These are phyloP conservation scores for Botrytis squamosa DNA, from an alignment of 2,329 filamentous ascomycete genomes.

Conservation along the genomic window DNA sequence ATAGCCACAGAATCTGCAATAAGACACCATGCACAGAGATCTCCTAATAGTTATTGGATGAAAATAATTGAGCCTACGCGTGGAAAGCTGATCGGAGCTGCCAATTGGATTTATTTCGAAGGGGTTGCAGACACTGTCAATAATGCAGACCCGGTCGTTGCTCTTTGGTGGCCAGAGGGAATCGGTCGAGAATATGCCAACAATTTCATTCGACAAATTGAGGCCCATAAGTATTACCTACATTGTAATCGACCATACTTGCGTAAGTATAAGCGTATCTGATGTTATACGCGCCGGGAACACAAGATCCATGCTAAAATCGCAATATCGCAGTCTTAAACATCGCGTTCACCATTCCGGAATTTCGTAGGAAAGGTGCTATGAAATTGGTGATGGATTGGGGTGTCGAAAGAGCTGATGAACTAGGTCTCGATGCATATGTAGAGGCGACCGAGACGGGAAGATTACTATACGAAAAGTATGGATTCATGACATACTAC, in stretches of 20 bases:
- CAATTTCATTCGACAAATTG: background rate
- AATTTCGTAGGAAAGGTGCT: background rate
- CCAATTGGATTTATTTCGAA: background rate
- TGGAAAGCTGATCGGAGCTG: background rate
- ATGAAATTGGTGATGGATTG: constrained; percentile 8
- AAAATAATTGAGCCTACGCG: background rate
- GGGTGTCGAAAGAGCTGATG: background rate
- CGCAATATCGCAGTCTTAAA: background rate
- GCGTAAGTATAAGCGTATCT: background rate
- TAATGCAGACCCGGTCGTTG: background rate
- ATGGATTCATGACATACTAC: background rate
- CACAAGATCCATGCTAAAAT: background rate
- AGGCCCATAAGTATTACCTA: background rate
- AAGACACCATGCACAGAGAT: background rate
- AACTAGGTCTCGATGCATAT: background rate
- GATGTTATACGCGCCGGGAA: background rate
- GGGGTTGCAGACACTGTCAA: background rate
- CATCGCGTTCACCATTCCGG: background rate
- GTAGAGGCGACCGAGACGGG: constrained; percentile 8
- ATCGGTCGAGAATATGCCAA: background rate
- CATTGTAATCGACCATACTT: background rate
- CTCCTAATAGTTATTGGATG: constrained; percentile 12
- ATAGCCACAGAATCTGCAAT: background rate
- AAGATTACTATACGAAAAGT: background rate
- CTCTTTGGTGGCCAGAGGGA: background rate